Evolutionary conservation across 78 protist species (phyloP).

Genomic region (Mantamonas sphyraenae): DNA sequence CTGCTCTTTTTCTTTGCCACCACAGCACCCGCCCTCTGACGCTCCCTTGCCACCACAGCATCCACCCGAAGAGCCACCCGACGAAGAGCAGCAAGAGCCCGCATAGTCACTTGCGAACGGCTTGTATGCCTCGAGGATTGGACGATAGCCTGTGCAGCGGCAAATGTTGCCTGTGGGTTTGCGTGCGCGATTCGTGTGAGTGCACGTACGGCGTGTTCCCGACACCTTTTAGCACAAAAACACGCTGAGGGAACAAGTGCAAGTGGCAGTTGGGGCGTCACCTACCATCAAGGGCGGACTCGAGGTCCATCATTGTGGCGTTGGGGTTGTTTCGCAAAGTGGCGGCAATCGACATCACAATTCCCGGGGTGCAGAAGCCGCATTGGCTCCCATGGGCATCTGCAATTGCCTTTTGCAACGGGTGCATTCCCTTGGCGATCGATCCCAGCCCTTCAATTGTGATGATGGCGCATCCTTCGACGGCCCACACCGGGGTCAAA

Average conservation of each 20-base stretch:
- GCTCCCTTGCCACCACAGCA: background rate
- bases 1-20: no score
- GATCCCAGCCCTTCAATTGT: slow-evolving; percentile 94
- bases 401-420: slow-evolving; percentile 46
- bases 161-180: slow-evolving; percentile 96
- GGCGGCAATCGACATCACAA: slow-evolving; percentile 53
- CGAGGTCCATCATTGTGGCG: slow-evolving; percentile 10
- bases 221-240: background rate
- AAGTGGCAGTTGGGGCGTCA: background rate
- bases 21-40: background rate
- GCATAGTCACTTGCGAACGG: no score
- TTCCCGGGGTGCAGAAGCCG: slow-evolving; percentile 93
- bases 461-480: slow-evolving; percentile 53
- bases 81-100: no score
- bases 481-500: slow-evolving; percentile 61
- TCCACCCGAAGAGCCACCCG: no score
- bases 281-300: background rate
- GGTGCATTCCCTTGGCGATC: no score
- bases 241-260: background rate
- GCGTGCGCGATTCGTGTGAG: background rate
- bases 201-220: background rate
- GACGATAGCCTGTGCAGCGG: slow-evolving; percentile 95
- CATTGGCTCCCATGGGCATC: slow-evolving; percentile 78
- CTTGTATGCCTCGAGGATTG: slow-evolving; percentile 82
- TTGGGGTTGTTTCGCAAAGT: slow-evolving; percentile 15